Evolutionary conservation across 257 asterid species (phyloP), one percentile per base, ranked within the genome.

Genomic region (Thymus quinquecostatus): DNA sequence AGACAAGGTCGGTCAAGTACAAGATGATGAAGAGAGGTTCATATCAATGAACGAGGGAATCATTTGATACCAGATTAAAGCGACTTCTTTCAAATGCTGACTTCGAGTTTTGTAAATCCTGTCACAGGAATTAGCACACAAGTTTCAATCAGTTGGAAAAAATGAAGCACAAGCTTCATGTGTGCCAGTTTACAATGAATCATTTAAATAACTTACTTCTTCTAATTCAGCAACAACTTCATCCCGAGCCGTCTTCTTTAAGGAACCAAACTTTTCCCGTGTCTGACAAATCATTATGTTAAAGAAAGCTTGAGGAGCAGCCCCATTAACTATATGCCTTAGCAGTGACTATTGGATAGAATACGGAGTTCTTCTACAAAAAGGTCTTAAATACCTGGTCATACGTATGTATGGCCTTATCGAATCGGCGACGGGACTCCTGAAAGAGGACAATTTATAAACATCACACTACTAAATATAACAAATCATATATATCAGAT

Each of bases 81-180:
- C 99, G 97, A 74, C 96, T 89, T 81, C 87, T 84, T 84, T 94
- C 99, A 71, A 94, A 94, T 72, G 96, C 81, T 65, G 99, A 94
- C 85, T 94, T 94, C 41, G 99, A 88, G 76, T 94, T 94, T 58
- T 89, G 97, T 55, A 94, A 91, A 80, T 89, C 98, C 99, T 94
- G 95, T 71, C 71, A 76, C 68, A 21, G 77, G 68, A 81, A 66
- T 48, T 66, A 77, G 77, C 79, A 77, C 48, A 80, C 63, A 73
- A 54, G 78, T 48, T 62, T 56, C 32, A 13, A 69, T 64, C 71
- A 28, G 69, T 68, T 30, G 4, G 0, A 36, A n/a, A 54, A 61
- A 11, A 9, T 64, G 14, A 69, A 53, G 48, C 68, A 60, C 12
- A 45, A 69, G 13, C 62, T 29, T 56, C 43, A 72, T 12, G 28